Conservation (phyloP, 2,329 filamentous ascomycete genomes). For the Aspergillus pseudoglaucus region DNA sequence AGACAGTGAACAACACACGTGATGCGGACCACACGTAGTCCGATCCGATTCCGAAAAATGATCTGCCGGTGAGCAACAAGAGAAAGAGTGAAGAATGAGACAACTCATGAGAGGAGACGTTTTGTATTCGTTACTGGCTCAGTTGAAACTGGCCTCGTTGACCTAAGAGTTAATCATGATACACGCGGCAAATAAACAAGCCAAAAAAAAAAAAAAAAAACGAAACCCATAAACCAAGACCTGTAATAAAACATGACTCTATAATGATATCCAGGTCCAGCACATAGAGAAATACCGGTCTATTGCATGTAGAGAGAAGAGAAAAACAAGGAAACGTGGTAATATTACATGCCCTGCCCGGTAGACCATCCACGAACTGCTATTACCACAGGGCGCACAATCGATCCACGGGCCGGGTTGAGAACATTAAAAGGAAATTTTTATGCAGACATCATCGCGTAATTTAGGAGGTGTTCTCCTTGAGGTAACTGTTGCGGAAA, state of each 20-base stretch:
- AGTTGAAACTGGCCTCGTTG: constrained; percentile 5
- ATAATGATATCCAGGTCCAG: constrained; percentile 19
- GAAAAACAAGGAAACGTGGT: constrained; percentile 18
- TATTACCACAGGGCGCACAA: constrained; percentile 18
- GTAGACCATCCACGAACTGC: constrained; percentile 11
- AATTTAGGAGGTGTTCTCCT: constrained; percentile 32
- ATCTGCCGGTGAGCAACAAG: neutral
- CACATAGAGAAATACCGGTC: constrained; percentile 21
- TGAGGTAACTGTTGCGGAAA: constrained; percentile 28
- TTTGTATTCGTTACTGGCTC: constrained; percentile 20
- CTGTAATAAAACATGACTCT: constrained; percentile 16
- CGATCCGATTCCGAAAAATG: neutral
- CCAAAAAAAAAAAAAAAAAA: constrained; percentile 13
- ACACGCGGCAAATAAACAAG: constrained; percentile 13
- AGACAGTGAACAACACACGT: neutral
- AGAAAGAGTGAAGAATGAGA: neutral
- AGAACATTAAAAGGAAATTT: constrained; percentile 12
- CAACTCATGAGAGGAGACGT: constrained; percentile 18
- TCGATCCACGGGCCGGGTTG: constrained; percentile 11
- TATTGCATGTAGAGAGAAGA: constrained; percentile 23
- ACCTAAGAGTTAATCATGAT: constrained; percentile 16
- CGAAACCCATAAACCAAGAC: constrained; percentile 10
- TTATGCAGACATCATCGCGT: constrained; percentile 15
- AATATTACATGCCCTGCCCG: constrained; percentile 34
- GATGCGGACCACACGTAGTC: neutral